phyloP scores from a whole-genome alignment of 2,329 filamentous ascomycete genomes.

The Pestalotiopsis sp. region DNA sequence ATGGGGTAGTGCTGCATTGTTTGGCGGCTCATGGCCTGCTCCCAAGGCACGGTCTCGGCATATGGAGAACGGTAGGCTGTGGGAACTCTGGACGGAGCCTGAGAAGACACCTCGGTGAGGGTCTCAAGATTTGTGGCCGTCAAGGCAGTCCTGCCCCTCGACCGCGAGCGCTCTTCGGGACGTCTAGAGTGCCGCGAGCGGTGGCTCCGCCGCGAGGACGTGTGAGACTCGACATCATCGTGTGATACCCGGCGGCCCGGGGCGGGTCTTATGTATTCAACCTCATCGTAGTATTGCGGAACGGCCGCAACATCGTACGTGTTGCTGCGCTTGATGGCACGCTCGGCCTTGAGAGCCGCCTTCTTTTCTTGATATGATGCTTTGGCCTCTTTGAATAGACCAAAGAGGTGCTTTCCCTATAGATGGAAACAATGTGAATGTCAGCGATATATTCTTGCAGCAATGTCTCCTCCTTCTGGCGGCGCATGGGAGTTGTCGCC shows the following conservation, averaged over 20 bases:
- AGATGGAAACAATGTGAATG: neutral
- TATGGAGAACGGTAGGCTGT: slow-evolving; percentile 40
- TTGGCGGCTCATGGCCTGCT: slow-evolving; percentile 45
- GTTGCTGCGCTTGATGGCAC: slow-evolving; percentile 60
- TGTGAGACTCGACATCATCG: slow-evolving; percentile 37
- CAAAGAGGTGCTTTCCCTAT: slow-evolving; percentile 86
- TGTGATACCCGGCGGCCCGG: slow-evolving; percentile 25
- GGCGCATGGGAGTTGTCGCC: neutral
- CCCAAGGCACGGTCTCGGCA: slow-evolving; percentile 47
- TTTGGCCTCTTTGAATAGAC: slow-evolving; percentile 90
- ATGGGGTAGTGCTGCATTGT: slow-evolving; percentile 24
- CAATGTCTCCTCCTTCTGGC: neutral
- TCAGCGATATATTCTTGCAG: neutral
- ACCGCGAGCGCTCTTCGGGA: slow-evolving; percentile 34
- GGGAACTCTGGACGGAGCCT: slow-evolving; percentile 46
- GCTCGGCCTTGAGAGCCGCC: slow-evolving; percentile 74
- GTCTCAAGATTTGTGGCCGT: slow-evolving; percentile 57
- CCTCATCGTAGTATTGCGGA: slow-evolving; percentile 32
- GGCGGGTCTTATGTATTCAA: slow-evolving; percentile 26
- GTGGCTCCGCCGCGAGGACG: slow-evolving; percentile 47
- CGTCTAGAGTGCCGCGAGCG: slow-evolving; percentile 39
- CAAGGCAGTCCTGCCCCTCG: slow-evolving; percentile 42
- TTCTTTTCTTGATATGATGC: slow-evolving; percentile 87
- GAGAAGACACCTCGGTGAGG: slow-evolving; percentile 55
- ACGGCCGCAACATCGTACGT: slow-evolving; percentile 47